These are phyloP conservation scores for Xylariaceae sp. DNA, from an alignment of 2,329 filamentous ascomycete genomes.

Conservation along the genomic window DNA sequence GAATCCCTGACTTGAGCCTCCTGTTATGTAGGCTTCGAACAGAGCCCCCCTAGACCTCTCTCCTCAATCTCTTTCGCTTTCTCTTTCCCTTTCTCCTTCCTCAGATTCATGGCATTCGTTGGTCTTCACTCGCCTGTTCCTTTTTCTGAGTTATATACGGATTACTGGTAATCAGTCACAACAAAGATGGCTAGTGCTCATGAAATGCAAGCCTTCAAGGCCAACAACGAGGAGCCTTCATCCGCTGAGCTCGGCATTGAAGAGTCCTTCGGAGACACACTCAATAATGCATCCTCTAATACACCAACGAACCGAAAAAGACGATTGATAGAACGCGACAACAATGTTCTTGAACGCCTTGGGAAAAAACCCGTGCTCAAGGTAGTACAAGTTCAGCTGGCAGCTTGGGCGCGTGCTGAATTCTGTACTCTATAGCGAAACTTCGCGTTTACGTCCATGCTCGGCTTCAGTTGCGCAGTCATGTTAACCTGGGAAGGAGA, in stretches of 20 bases:
- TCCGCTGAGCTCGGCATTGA: slow-evolving; percentile 6
- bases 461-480: slow-evolving; percentile 13
- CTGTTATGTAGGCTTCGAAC: too few relatives aligned
- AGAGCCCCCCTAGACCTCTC: too few relatives aligned
- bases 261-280: too few relatives aligned
- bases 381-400: neutral
- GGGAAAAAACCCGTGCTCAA: slow-evolving; percentile 14
- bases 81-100: too few relatives aligned
- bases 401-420: neutral
- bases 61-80: too few relatives aligned
- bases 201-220: slow-evolving; percentile 7
- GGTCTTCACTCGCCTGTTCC: too few relatives aligned
- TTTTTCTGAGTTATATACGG: too few relatives aligned
- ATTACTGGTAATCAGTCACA: slow-evolving; percentile 1
- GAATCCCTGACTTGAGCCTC: too few relatives aligned
- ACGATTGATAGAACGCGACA: slow-evolving; percentile 7
- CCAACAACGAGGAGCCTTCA: slow-evolving; percentile 1
- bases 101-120: too few relatives aligned
- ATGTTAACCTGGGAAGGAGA: slow-evolving; percentile 14
- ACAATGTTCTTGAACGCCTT: slow-evolving; percentile 7
- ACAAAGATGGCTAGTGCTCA: slow-evolving; percentile 6
- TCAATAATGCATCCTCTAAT: too few relatives aligned
- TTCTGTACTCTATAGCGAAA: slow-evolving; percentile 4
- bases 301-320: slow-evolving; percentile 2
- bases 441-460: slow-evolving; percentile 14